These are phyloP conservation scores for Diatrype stigma DNA, from an alignment of 2,329 filamentous ascomycete genomes.

Conservation along the genomic window DNA sequence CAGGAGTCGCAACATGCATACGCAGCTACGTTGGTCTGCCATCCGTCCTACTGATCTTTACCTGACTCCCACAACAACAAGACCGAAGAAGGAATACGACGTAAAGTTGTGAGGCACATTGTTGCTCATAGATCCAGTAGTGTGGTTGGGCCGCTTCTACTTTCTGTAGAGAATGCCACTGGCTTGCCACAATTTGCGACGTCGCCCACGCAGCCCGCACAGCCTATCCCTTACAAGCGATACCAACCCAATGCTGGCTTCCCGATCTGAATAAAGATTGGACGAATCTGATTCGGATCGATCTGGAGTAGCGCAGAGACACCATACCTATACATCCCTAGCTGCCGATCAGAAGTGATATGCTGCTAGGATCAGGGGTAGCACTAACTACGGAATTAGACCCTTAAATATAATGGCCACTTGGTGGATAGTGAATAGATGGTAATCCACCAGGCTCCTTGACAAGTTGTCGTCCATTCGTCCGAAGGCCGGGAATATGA, in stretches of 20 bases:
- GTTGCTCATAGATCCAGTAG: background rate
- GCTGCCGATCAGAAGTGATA: constrained; percentile 24
- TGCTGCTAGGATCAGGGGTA: constrained; percentile 14
- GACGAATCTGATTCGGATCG: background rate
- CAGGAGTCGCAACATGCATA: constrained; percentile 1
- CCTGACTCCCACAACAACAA: background rate
- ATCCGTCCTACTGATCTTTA: background rate
- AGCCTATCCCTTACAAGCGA: background rate
- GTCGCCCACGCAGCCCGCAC: background rate
- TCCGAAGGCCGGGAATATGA: background rate
- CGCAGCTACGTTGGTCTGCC: background rate
- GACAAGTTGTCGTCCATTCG: constrained; percentile 3
- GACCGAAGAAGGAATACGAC: background rate
- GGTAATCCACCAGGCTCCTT: constrained; percentile 2
- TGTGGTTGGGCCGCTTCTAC: background rate
- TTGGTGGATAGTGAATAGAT: no score
- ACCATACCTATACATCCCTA: background rate
- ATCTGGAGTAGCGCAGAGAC: background rate
- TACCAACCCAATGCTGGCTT: background rate
- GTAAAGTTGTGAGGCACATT: background rate
- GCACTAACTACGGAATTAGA: constrained; percentile 10
- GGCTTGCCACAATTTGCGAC: background rate
- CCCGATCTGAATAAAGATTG: background rate
- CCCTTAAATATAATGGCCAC: constrained; percentile 11
- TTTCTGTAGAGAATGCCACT: background rate